These are phyloP conservation scores for Fomes fomentarius DNA, from an alignment of 1,284 basidiomycete genomes.

Conservation along the genomic window DNA sequence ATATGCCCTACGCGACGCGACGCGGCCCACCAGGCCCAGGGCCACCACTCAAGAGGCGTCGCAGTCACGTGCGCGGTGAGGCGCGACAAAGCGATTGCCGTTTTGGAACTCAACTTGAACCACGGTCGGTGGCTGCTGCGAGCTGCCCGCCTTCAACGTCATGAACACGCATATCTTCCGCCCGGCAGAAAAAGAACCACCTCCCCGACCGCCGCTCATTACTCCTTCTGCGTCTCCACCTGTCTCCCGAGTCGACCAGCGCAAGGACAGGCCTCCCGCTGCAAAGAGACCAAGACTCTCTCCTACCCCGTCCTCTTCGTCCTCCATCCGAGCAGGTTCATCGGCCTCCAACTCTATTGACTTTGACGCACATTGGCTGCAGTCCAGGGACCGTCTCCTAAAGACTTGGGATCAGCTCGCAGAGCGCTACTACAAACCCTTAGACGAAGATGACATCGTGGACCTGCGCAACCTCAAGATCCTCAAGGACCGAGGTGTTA, in stretches of 20 bases:
- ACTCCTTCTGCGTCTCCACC: slow-evolving; percentile 40
- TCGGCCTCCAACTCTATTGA: slow-evolving; percentile 4
- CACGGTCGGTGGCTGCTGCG: slow-evolving; percentile 1
- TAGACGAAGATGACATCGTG: slow-evolving; percentile 79
- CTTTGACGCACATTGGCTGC: not conserved
- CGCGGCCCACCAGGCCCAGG: too few relatives aligned
- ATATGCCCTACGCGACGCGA: slow-evolving; percentile 12
- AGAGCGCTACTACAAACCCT: slow-evolving; percentile 60
- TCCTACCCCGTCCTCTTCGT: slow-evolving; percentile 31
- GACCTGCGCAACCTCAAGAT: slow-evolving; percentile 62
- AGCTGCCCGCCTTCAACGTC: slow-evolving; percentile 9
- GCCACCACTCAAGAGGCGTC: not conserved
- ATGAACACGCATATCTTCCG: slow-evolving; percentile 19
- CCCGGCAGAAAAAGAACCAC: slow-evolving; percentile 9
- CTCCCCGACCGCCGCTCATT: slow-evolving; percentile 26
- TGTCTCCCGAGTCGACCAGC: slow-evolving; percentile 23
- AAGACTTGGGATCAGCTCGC: slow-evolving; percentile 68
- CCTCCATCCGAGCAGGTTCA: slow-evolving; percentile 29
- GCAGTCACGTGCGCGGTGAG: slow-evolving; percentile 20
- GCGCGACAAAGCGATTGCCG: slow-evolving; percentile 12
- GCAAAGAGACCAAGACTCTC: slow-evolving; percentile 42
- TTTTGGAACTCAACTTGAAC: slow-evolving; percentile 10
- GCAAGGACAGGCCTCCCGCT: slow-evolving; percentile 36
- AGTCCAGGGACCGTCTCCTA: slow-evolving; percentile 47
- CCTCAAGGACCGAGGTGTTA: slow-evolving; percentile 68